Evolutionary conservation across 2,329 filamentous ascomycete genomes (phyloP).

Genomic region (Cercospora sp.): DNA sequence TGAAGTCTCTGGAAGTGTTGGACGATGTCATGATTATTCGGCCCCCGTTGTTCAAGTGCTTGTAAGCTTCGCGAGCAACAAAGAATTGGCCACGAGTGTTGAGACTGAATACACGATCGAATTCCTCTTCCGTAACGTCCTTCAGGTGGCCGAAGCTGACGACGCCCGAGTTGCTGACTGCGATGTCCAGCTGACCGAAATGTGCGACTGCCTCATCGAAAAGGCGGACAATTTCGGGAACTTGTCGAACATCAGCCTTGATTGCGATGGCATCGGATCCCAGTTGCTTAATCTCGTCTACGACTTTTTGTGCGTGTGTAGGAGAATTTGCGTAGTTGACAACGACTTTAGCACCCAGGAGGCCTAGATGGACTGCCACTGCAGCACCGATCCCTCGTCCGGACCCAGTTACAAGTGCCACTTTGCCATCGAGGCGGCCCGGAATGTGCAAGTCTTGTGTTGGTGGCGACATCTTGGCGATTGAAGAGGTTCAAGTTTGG

Average conservation of each 20-base stretch:
- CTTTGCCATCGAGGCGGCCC: constrained; percentile 52
- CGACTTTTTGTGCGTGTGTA: constrained; percentile 58
- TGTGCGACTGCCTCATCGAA: constrained; percentile 61
- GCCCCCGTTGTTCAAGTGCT: constrained; percentile 50
- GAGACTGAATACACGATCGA: constrained; percentile 59
- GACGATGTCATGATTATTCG: constrained; percentile 53
- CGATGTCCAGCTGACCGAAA: constrained; percentile 67
- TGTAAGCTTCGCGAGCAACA: constrained; percentile 58
- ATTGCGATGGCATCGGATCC: constrained; percentile 62
- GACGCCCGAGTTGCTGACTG: constrained; percentile 61
- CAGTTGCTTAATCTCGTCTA: constrained; percentile 61
- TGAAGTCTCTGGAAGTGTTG: constrained; percentile 55
- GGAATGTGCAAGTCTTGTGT: background rate
- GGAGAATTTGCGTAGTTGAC: constrained; percentile 53
- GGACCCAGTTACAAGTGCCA: constrained; percentile 52
- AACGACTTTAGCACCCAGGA: constrained; percentile 62
- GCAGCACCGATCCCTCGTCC: constrained; percentile 64
- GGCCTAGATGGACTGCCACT: constrained; percentile 63
- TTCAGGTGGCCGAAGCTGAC: constrained; percentile 53
- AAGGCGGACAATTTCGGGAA: constrained; percentile 60
- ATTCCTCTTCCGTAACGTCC: constrained; percentile 54
- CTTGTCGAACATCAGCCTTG: constrained; percentile 65
- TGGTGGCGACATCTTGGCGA: background rate
- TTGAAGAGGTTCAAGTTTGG: background rate
- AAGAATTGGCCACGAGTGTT: constrained; percentile 65